These are phyloP conservation scores for Fusarium penzigii DNA, from an alignment of 2,329 filamentous ascomycete genomes.

Conservation along the genomic window DNA sequence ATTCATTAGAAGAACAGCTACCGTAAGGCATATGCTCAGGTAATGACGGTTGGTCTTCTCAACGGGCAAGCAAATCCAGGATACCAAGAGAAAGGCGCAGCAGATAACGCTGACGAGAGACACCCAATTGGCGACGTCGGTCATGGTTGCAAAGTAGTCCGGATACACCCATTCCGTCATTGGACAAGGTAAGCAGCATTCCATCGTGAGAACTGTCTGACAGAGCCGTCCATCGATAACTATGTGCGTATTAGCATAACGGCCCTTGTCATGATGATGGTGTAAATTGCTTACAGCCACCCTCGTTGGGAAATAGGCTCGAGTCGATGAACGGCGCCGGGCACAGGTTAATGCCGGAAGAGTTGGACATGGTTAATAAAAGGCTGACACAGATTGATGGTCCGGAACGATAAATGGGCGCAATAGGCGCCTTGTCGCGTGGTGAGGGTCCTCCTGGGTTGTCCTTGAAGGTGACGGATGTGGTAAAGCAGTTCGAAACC, in stretches of 20 bases:
- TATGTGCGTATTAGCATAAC: conserved; percentile 32
- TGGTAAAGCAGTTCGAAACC: no score
- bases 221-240: conserved; percentile 59
- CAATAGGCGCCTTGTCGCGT: conserved; percentile 3
- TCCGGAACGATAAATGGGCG: conserved; percentile 1
- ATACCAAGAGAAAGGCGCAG: conserved; percentile 74
- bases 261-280: not conserved
- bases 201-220: conserved; percentile 48
- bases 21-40: conserved; percentile 81
- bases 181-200: conserved; percentile 90
- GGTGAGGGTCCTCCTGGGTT: not conserved
- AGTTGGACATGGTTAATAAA: conserved; percentile 30
- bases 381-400: not conserved
- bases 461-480: no score
- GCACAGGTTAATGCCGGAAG: conserved; percentile 54
- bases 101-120: conserved; percentile 73
- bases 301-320: conserved; percentile 55
- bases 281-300: conserved; percentile 60
- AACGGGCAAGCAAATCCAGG: conserved; percentile 77
- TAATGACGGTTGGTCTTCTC: conserved; percentile 94
- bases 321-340: conserved; percentile 70
- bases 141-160: conserved; percentile 60
- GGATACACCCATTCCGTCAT: conserved; percentile 74
- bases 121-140: conserved; percentile 75
- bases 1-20: conserved; percentile 76